Base-by-base conservation (phyloP, 1,284 basidiomycete genomes). In the Peniophora sp. region DNA sequence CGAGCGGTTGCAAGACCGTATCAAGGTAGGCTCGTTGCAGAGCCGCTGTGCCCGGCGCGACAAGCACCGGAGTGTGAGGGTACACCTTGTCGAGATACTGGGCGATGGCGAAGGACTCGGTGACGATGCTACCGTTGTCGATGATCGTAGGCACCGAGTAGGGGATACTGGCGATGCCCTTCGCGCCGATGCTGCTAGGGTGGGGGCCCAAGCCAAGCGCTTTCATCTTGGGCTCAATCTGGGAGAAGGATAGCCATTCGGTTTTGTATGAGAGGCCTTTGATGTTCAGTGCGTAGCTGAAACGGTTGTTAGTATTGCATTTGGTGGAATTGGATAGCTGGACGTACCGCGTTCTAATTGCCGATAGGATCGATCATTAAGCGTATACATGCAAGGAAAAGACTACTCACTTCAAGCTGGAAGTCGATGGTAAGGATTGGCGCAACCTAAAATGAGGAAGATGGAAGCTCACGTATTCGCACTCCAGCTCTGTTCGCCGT, bases 181-280 rank as follows among this genome's bases (percentile, higher is more conserved):
- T 32, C 6, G 27, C 27, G 27, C 27, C 27, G 12, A 32, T 32
- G n/a, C 57, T 50, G 38, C 53, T 47, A 1, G 51, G 50, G 27
- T 32, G 27, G 6, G 27, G 27, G 27, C 5, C 57, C 57, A 8
- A 59, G 53, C 20, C 48, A 17, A 8, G 56, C 58, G 45, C 62
- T 61, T 48, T 64, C 35, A 51, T 61, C 59, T 58, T 45, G n/a
- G 47, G 39, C 41, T 51, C 63, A 53, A 68, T 65, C 51, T 68
- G 63, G 3, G 64, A 59, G 51, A 59, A 63, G 44, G 64, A 63
- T 34, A 68, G 55, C 61, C 63, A 66, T 46, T 62, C 55, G 32
- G 63, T 65, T 45, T 50, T 57, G 54, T 61, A 63, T 1, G 59
- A 54, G 19, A 66, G 38, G 2, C 60, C 58, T 53, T 67, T 67